Evolutionary conservation across 2,329 filamentous ascomycete genomes (phyloP), one percentile per base, ranked within the genome.

Genomic region (Pseudogymnoascus sp.): DNA sequence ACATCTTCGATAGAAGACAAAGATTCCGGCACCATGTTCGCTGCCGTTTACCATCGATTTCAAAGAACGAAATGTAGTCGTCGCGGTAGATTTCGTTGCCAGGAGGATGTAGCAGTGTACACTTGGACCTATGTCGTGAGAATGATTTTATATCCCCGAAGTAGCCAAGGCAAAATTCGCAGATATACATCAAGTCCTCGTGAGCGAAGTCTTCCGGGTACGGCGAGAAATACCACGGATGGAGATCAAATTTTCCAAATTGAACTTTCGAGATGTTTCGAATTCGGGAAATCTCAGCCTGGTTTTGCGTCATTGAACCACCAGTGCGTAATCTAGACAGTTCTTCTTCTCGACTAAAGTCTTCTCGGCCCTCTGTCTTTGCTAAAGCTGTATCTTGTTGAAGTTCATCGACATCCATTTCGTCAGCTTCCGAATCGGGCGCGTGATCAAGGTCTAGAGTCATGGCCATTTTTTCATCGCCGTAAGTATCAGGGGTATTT

Each of bases 61-160:
- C 94, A 71, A 96, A 99, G 67, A 99, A 97, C 0, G 91, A 96
- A 1, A 97, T 87, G 63, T 90, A 89, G 41, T 93, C 89, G 71
- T 99, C 93, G 60, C 94, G 89, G 73, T 99, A 99, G 64, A 99
- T 96, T 73, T 99, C 95, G 74, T 99, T 99, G 25, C 94, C 94
- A 0, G 94, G 94, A 0, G 94, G 94, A 68, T 99, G 94, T 61
- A 91, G 85, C 34, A 99, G 77, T 1, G 88, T 90, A 75, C 94
- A 99, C 78, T 99, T 99, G 54, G 82, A 78, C 37, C 94, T 86
- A 72, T 99, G 94, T 30, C 94, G 85, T 58, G 83, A 80, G 69
- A 97, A 99, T 4, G 90, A 86, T 65, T 89, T 90, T 62, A 86
- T 78, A 70, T 92, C 87, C 64, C 88, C 91, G 70, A 90, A 97